Conservation (phyloP, 148 eudicot species). For the Limonium bicolor region DNA sequence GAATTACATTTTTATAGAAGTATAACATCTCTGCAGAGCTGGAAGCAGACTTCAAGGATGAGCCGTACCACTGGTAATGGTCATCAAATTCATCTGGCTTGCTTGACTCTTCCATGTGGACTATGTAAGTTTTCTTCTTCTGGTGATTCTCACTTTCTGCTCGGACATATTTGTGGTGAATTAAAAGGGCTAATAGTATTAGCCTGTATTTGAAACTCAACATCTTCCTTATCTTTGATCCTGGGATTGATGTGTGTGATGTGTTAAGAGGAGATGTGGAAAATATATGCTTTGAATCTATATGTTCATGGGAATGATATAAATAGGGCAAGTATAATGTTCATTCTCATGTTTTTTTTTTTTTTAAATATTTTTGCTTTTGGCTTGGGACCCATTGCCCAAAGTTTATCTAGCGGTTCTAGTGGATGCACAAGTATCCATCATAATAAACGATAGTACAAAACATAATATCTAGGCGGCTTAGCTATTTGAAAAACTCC, state of each 20-base stretch:
- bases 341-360: too few species aligned
- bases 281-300: too few species aligned
- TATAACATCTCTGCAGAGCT: slow-evolving; percentile 45
- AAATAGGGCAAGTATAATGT: too few species aligned
- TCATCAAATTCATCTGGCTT: slow-evolving; percentile 42
- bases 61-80: slow-evolving; percentile 55
- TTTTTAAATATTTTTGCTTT: too few species aligned
- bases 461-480: too few species aligned
- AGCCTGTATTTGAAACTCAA: slow-evolving; percentile 10
- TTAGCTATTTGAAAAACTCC: too few species aligned
- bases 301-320: too few species aligned
- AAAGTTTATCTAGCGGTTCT: too few species aligned
- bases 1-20: slow-evolving; percentile 43
- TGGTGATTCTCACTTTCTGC: slow-evolving; percentile 11
- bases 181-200: slow-evolving; percentile 18
- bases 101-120: slow-evolving; percentile 64
- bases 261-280: too few species aligned
- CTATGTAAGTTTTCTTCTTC: slow-evolving; percentile 48
- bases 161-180: slow-evolving; percentile 7
- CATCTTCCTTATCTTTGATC: slow-evolving; percentile 27
- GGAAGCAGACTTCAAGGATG: slow-evolving; percentile 42
- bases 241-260: not conserved
- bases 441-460: too few species aligned
- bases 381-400: too few species aligned
- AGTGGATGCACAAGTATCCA: too few species aligned